A percentile compares a stretch with the other conserved stretches of the same genome.
Evolutionary conservation across 345 rosid species (phyloP).

Genomic region (Eucalyptus dawsonii): DNA sequence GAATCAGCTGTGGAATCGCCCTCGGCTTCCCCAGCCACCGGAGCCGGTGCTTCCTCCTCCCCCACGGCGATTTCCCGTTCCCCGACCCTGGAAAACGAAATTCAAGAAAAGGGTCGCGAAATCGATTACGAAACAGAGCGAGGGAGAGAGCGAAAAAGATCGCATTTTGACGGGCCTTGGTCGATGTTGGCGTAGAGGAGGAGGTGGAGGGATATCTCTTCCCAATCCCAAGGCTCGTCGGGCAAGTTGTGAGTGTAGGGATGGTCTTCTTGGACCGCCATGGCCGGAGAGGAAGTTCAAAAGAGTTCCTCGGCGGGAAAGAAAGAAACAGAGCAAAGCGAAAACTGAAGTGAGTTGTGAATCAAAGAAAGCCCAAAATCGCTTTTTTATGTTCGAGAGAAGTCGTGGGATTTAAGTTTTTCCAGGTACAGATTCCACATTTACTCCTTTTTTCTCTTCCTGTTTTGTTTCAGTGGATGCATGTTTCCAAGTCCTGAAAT

Average conservation of each 20-base stretch:
- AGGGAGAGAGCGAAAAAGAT: neutral
- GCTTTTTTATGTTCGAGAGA: too few species aligned
- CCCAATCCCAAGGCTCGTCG: conserved; percentile 5
- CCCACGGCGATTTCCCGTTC: neutral
- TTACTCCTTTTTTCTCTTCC: too few species aligned
- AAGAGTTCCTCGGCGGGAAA: neutral
- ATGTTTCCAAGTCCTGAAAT: too few species aligned
- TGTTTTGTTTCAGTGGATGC: neutral
- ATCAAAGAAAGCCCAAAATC: too few species aligned
- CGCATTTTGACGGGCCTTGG: neutral
- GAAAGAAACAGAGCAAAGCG: neutral
- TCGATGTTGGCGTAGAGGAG: neutral
- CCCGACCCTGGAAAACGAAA: neutral
- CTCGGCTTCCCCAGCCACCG: neutral
- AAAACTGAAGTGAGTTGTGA: fast-evolving
- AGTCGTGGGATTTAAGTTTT: too few species aligned
- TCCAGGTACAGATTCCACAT: too few species aligned
- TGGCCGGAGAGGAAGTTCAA: neutral
- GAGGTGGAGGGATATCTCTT: neutral
- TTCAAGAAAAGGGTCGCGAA: neutral
- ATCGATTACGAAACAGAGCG: neutral
- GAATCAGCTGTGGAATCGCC: neutral
- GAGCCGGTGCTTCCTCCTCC: neutral
- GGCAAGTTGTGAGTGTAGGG: neutral
- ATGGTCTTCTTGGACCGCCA: neutral